phyloP scores from a whole-genome alignment of 2,329 filamentous ascomycete species.

The Aspergillus fischeri region DNA sequence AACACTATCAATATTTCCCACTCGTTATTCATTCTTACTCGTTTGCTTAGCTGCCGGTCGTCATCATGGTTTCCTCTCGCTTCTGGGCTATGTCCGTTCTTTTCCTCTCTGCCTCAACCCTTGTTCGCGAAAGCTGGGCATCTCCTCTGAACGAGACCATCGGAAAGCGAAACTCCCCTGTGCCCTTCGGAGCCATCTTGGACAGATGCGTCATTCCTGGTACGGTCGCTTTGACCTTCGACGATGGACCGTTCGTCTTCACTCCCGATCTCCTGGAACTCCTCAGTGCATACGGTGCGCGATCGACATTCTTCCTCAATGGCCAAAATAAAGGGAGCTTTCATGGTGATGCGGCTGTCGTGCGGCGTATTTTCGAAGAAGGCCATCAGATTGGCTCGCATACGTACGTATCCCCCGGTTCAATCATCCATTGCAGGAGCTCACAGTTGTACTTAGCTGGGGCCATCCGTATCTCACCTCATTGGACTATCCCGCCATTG shows the following conservation, averaged over 20 bases:
- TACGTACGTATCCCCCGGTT: constrained; percentile 28
- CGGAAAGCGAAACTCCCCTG: not conserved
- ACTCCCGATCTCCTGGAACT: constrained; percentile 56
- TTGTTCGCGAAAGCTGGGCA: not conserved
- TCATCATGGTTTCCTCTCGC: not conserved
- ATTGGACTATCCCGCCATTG: constrained; percentile 29
- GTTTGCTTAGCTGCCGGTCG: not conserved
- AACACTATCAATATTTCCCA: not conserved
- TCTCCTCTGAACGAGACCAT: not conserved
- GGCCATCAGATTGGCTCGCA: constrained; percentile 48
- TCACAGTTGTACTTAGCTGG: constrained; percentile 25
- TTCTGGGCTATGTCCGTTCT: not conserved
- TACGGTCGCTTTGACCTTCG: constrained; percentile 61
- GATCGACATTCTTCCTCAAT: constrained; percentile 63
- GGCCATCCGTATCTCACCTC: constrained; percentile 37
- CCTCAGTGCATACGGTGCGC: constrained; percentile 52
- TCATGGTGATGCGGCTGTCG: constrained; percentile 22
- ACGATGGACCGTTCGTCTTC: constrained; percentile 60
- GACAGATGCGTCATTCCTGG: constrained; percentile 41
- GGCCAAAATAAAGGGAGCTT: constrained; percentile 37
- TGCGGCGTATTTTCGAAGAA: constrained; percentile 29
- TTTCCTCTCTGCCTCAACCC: constrained; percentile 3
- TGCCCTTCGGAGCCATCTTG: constrained; percentile 43
- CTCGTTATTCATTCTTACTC: not conserved
- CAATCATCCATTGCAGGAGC: not conserved